phyloP scores from a whole-genome alignment of 495 filamentous ascomycete genomes.

The Astrothelium macrocarpum region DNA sequence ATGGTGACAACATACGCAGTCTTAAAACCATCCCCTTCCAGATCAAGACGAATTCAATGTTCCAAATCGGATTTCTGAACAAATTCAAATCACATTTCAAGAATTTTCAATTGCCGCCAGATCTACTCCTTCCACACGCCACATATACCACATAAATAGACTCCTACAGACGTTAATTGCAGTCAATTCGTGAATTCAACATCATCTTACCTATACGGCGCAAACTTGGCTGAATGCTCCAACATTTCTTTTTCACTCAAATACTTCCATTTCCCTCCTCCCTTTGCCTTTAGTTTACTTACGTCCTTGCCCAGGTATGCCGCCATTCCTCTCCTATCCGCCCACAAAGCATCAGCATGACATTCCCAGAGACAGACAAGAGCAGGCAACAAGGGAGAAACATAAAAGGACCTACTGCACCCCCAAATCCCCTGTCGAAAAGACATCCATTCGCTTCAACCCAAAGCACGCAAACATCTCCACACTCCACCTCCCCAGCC shows the following conservation, averaged over 20 bases:
- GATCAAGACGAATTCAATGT: neutral
- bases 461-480: constrained; percentile 97
- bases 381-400: constrained; percentile 1
- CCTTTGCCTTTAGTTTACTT: constrained; percentile 69
- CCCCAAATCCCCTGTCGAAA: constrained; percentile 84
- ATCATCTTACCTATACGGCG: constrained; percentile 62
- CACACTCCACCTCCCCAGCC: constrained; percentile 81
- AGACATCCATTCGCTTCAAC: constrained; percentile 86
- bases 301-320: constrained; percentile 77
- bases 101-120: neutral
- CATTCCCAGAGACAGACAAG: neutral
- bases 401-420: constrained; percentile 60
- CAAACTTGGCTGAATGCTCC: constrained; percentile 67
- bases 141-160: constrained; percentile 89
- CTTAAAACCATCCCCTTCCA: neutral
- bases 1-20: neutral
- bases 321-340: constrained; percentile 67
- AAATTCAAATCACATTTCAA: neutral
- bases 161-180: constrained; percentile 38
- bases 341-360: constrained; percentile 4
- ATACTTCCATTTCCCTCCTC: constrained; percentile 90
- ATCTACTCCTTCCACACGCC: constrained; percentile 55
- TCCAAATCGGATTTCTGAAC: neutral
- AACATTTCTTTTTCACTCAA: constrained; percentile 91
- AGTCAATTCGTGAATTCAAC: neutral